A percentile compares a stretch with the other conserved stretches of the same genome.
Conservation (phyloP, 169 alveolate genomes). For the Plasmodium vinckei region DNA sequence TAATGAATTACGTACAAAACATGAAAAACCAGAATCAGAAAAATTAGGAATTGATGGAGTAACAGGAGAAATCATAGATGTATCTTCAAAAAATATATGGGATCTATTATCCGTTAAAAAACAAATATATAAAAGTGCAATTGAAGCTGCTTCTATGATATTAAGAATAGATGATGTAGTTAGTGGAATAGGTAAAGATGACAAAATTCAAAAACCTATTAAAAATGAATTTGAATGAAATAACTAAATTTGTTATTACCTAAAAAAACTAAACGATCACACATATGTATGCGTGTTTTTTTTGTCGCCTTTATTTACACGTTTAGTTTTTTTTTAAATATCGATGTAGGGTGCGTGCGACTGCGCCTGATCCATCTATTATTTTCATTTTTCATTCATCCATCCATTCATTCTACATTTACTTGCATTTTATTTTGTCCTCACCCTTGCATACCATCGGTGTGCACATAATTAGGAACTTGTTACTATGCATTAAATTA, state of each 20-base stretch:
- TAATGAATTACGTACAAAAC: constrained; percentile 93
- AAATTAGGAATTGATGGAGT: constrained; percentile 95
- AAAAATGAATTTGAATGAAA: constrained; percentile 9
- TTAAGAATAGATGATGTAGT: constrained; percentile 97
- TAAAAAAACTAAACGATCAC: no score
- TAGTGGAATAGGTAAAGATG: constrained; percentile 92
- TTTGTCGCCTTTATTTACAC: no score
- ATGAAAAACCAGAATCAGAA: constrained; percentile 83
- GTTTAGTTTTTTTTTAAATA: no score
- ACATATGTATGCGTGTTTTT: no score
- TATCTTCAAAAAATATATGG: constrained; percentile 91
- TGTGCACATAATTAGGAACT: no score
- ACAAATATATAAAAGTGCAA: constrained; percentile 96
- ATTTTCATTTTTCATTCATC: no score
- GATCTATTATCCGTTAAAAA: constrained; percentile 96
- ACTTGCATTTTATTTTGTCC: no score
- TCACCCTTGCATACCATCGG: no score
- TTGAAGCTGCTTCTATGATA: constrained; percentile 96
- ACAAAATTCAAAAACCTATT: constrained; percentile 53
- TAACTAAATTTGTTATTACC: background rate
- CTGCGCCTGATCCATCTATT: no score
- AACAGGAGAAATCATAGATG: constrained; percentile 93
- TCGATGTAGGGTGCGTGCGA: no score
- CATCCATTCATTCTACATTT: no score
- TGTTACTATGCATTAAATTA: no score